Evolutionary conservation across 257 asterid species (phyloP), one percentile per base, ranked within the genome.

Genomic region (Penstemon davidsonii): DNA sequence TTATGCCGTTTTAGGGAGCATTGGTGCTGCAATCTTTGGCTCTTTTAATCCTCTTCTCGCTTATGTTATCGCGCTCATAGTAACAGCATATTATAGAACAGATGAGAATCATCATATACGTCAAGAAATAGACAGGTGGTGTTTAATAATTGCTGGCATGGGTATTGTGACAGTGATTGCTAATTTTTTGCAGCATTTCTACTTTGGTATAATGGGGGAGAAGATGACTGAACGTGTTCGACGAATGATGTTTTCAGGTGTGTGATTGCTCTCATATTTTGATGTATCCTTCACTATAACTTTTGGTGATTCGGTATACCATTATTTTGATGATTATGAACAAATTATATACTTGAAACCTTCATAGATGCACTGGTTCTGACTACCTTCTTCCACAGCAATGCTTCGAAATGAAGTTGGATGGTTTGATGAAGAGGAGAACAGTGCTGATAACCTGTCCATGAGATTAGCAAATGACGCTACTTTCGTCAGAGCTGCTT

Each of bases 381-480:
- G 10, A 56, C 73, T 47, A 9, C 64, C 60, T 47, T 55, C 43
- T 44, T 66, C 62, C 56, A 67, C 93, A 94, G 99, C 99, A 41
- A 94, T 94, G 99, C 99, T 94, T 75, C 92, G 98, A 56, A 94
- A 94, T 82, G 99, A 94, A 81, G 98, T 91, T 70, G 99, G 99
- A 73, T 94, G 99, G 99, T 94, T 94, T 76, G 99, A 94, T 57
- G 95, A 81, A 42, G 99, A 94, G 80, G 99, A 94, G 72, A 94
- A 94, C 79, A 94, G 97, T 78, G 96, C 99, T 41, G 99, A 94
- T 85, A 94, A 91, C 76, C 80, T 94, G 76, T 94, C 99, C 47
- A 94, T 94, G 97, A 90, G 97, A 59, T 84, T 94, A 80, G 99
- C 99, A 38, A 94, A 94, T 86, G 99, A 94, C 76, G 99, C 99